Evolutionary conservation across 805 yeast species (phyloP), one percentile per base, ranked within the genome.

Genomic region (Jamesozyma rosinii): DNA sequence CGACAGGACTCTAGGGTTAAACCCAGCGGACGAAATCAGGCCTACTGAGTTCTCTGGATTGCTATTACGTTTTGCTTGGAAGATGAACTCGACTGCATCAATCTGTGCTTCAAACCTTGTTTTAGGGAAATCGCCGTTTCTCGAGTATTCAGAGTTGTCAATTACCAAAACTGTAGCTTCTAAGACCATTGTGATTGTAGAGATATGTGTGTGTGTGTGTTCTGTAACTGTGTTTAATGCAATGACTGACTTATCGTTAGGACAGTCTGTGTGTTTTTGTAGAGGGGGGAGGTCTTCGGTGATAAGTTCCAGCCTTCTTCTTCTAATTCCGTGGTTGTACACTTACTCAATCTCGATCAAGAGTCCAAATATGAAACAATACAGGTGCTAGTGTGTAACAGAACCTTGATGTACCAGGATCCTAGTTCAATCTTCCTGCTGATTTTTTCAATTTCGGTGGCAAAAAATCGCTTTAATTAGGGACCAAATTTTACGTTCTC

Each of bases 41-140:
- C 97, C 98, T 29, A 90, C 95, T 1, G 95, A 83, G 65, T 77
- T 86, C 64, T 92, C 97, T 5, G 97, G 97, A 63, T 94, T 92
- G 41, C 88, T 70, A 58, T 82, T 81, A 49, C 86, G 77, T 66
- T 92, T 90, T 50, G 84, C 78, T 49, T 83, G 82, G 69, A 92
- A 94, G 37, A 92, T 78, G 53, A 80, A 71, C 53, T 87, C 92
- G 24, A 89, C 88, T 9, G 96, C 80, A 49, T 92, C 95, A 48
- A 84, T 70, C 65, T 92, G 96, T 1, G 97, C 96, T 50, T 84
- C 94, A 60, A 80, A 89, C 57, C 98, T 75, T 14, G 89, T 81
- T 15, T 94, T 79, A 31, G 84, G 74, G 58, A 81, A 92, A 64
- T 92, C 98, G 27, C 97, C 98, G 61, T 92, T 92, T 57, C 98